phyloP scores from a whole-genome alignment of 768 basidiomycete genomes.

The Austroboletus festivus region DNA sequence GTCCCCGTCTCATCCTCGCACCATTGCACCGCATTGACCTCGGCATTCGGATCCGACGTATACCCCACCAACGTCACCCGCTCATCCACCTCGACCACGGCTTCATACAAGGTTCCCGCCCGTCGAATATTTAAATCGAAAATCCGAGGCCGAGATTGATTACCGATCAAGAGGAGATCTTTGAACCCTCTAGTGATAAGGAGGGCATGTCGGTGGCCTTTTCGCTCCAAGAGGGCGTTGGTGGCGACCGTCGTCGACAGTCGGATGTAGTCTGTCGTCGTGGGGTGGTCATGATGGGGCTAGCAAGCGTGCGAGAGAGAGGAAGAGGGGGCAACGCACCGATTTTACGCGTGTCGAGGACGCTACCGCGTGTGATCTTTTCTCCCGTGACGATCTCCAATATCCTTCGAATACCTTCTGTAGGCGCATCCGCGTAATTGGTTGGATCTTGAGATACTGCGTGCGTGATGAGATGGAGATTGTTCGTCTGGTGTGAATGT shows the following conservation, averaged over 20 bases:
- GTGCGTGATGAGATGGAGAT: not conserved
- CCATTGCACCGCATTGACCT: constrained; percentile 74
- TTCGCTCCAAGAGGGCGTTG: constrained; percentile 91
- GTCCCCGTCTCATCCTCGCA: constrained; percentile 66
- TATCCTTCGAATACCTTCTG: constrained; percentile 87
- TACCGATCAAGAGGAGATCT: constrained; percentile 89
- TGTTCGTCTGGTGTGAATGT: not conserved
- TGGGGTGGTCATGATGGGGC: not conserved
- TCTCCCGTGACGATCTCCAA: constrained; percentile 73
- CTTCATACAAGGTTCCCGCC: constrained; percentile 70
- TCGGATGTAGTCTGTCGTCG: constrained; percentile 73
- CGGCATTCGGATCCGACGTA: constrained; percentile 82
- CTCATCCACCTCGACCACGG: constrained; percentile 70
- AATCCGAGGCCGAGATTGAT: constrained; percentile 91
- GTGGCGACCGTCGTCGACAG: constrained; percentile 95
- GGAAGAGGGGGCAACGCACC: constrained; percentile 39
- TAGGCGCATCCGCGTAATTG: constrained; percentile 91
- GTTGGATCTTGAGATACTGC: constrained; percentile 84
- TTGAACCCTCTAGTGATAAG: constrained; percentile 90
- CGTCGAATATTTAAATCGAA: constrained; percentile 92
- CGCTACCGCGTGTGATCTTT: constrained; percentile 60
- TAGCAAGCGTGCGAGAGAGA: too few species aligned
- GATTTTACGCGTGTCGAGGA: constrained; percentile 76
- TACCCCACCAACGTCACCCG: constrained; percentile 93
- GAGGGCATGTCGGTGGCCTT: constrained; percentile 88